phyloP scores from a whole-genome alignment of 768 basidiomycete species.

The Boletus speciosus region DNA sequence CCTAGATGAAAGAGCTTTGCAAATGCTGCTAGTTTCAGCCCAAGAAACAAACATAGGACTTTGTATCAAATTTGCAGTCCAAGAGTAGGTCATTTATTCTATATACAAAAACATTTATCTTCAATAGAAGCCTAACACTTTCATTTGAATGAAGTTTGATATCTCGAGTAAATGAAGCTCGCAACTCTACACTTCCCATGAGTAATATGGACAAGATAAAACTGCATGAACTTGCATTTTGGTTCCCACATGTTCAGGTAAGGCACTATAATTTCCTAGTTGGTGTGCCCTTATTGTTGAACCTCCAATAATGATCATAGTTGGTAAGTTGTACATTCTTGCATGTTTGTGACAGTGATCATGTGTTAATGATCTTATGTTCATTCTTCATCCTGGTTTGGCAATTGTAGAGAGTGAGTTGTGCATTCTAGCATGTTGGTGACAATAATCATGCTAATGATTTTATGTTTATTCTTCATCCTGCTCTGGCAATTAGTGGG shows the following conservation, averaged over 20 bases:
- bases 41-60: background rate
- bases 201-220: no score
- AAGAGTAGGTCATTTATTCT: background rate
- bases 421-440: no score
- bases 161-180: background rate
- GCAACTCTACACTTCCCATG: background rate
- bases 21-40: slow-evolving; percentile 1
- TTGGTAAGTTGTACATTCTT: background rate
- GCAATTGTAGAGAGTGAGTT: no score
- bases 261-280: background rate
- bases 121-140: background rate
- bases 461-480: no score
- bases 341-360: no score
- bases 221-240: background rate
- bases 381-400: no score
- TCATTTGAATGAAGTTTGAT: background rate
- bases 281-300: background rate
- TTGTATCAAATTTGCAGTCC: slow-evolving; percentile 1
- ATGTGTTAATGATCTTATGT: no score
- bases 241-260: background rate
- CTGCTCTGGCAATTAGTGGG: no score
- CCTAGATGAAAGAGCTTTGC: background rate
- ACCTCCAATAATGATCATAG: background rate
- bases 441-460: no score
- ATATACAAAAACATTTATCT: fast-evolving